Conservation (phyloP, 352 stramenopile species). For the Globisporangium viniferum region DNA sequence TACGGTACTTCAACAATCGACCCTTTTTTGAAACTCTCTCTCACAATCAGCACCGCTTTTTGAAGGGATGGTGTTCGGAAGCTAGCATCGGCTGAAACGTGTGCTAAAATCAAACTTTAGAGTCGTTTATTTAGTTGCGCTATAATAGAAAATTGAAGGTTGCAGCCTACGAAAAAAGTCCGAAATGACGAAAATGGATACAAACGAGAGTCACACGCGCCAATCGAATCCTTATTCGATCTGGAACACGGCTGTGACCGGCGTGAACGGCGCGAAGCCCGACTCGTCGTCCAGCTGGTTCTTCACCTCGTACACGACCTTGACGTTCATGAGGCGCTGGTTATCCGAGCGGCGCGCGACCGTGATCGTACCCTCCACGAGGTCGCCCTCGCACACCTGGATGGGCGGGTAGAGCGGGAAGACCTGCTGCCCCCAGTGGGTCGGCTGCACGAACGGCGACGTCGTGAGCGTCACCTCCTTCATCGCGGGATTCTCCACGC, state of each 20-base stretch:
- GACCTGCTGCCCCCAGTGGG: conserved; percentile 87
- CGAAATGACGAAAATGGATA: conserved; percentile 6
- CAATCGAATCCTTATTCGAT: conserved; percentile 57
- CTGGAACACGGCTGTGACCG: conserved; percentile 72
- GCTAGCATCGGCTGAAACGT: too few relatives aligned
- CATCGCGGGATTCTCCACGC: conserved; percentile 61
- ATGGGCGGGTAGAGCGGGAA: conserved; percentile 81
- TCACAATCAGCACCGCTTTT: too few relatives aligned
- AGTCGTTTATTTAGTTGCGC: not conserved
- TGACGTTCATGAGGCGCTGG: conserved; percentile 88
- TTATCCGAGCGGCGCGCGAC: conserved; percentile 81
- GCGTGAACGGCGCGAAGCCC: conserved; percentile 35
- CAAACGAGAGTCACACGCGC: not conserved
- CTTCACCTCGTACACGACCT: conserved; percentile 76
- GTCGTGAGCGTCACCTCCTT: conserved; percentile 89
- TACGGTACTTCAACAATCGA: too few relatives aligned
- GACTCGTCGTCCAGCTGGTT: conserved; percentile 57
- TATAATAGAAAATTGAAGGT: conserved; percentile 10
- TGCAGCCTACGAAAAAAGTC: not conserved
- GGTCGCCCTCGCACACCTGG: conserved; percentile 82
- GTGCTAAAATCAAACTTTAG: not conserved
- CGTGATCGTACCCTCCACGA: conserved; percentile 64
- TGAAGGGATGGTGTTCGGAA: too few relatives aligned
- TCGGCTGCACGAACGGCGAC: conserved; percentile 87
- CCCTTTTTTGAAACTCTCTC: too few relatives aligned